Evolutionary conservation across 129 eudicot genomes (phyloP), one percentile per base, ranked within the genome.

Genomic region (Escallonia herrerae): DNA sequence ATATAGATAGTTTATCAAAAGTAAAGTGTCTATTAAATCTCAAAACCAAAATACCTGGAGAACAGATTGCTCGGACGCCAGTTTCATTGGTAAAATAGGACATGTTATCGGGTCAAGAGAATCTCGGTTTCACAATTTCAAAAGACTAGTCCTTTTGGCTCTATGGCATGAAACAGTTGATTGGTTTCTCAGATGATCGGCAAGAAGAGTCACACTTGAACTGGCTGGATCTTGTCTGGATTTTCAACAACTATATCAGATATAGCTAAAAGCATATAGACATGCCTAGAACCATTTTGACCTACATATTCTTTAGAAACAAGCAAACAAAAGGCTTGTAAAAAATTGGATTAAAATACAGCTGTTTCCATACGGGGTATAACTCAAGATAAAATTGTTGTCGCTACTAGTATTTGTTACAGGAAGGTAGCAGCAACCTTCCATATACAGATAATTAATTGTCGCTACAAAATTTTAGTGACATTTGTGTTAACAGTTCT

Each of bases 221-320:
- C 99, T 95, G 61, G 99, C 99, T 65, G 99, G 70, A 94, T 89
- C 60, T 94, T 86, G 69, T 89, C 97, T 12, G 99, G 97, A 75
- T 89, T 84, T 68, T 94, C 99, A 2, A 93, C 95, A 72, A 94
- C 99, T 72, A 94, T 94, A 74, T 33, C 3, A 72, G 57, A 61
- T 38, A 9, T 38, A n/a, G 50, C 33, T 9, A 11, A 54, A 64
- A n/a, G n/a, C n/a, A n/a, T n/a, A n/a, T n/a, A n/a, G n/a, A 15
- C 43, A 10, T 68, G 58, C 14, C 9, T 64, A 56, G 15, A 7
- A 38, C 3, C n/a, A 6, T 3, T 47, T 40, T 60, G 48, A 60
- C 15, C 48, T 11, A 56, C 65, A 12, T 40, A 11, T 60, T 42
- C 43, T 12, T 14, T 49, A 8, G 40, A 50, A 1, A 42, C 40